Evolutionary conservation across 1,139 yeast species (phyloP), one percentile per base, ranked within the genome.

Genomic region (Pichia sp.): DNA sequence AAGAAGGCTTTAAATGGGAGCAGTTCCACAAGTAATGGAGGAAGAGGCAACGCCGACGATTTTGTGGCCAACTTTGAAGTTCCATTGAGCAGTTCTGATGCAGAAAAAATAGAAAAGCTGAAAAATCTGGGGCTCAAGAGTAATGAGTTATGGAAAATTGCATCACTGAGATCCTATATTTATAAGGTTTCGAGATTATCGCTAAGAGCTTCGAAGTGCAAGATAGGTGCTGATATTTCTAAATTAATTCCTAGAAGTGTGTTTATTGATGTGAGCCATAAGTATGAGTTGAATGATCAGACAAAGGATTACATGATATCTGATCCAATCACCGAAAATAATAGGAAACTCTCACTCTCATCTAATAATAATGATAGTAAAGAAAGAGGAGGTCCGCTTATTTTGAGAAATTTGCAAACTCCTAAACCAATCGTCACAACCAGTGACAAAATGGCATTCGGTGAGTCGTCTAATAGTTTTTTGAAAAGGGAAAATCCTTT

Each of bases 131-230:
- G 97, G 0, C 72, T 92, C 49, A 78, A 76, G 20, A 87, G 83
- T 17, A 77, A 75, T 14, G 96, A 91, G 52, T 65, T 89, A 27
- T 92, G 98, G 98, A 93, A 92, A 69, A 73, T 93, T 6, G 82
- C 84, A 41, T 79, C 80, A 9, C 65, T 90, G 52, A 75, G 92
- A 55, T 85, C 84, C 47, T 88, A 90, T 63, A 78, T 91, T 7
- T 77, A 73, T 61, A 80, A 84, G 57, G 82, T 85, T 3, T 81
- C 87, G 4, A 75, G 54, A 61, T 64, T 55, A 56, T 60, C 55
- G 50, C 55, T 52, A 48, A 66, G 54, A 60, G 55, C 8, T 49
- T 51, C 24, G 56, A 62, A 24, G 53, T 57, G 8, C 51, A 58
- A 29, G 56, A 54, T 29, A 55, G 51, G 42, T 52, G 16, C n/a